Conservation (phyloP, 2,329 filamentous ascomycete genomes). For the Cercospora zeae-maydis region DNA sequence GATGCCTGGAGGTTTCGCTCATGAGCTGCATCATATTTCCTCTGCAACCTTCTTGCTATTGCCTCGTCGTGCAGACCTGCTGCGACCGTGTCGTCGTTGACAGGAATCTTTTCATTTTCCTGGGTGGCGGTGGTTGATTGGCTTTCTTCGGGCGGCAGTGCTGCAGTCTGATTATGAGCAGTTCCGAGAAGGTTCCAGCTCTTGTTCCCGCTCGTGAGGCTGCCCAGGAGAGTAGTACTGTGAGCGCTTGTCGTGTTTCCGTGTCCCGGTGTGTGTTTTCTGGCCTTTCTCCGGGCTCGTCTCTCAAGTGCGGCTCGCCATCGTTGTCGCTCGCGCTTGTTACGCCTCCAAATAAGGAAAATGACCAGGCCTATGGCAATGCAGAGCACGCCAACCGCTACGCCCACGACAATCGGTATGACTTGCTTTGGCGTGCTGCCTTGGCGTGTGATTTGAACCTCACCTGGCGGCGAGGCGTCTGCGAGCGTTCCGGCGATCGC, state of each 20-base stretch:
- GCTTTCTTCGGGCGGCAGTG: background rate
- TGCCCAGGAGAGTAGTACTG: conserved; percentile 10
- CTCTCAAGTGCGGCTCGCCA: conserved; percentile 7
- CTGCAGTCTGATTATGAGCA: background rate
- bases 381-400: background rate
- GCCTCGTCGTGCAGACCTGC: conserved; percentile 6
- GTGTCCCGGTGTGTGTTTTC: background rate
- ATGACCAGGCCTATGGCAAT: conserved; percentile 1
- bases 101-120: conserved; percentile 6
- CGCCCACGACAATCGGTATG: conserved; percentile 3
- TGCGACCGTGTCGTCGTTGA: conserved; percentile 5
- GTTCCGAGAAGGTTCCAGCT: conserved; percentile 3
- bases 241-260: background rate
- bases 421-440: background rate
- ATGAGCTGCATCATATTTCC: conserved; percentile 8
- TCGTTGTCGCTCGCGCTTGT: conserved; percentile 7
- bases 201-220: conserved; percentile 6
- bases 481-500: background rate
- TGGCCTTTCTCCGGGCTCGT: conserved; percentile 3
- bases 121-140: background rate
- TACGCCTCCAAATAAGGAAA: conserved; percentile 6
- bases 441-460: background rate
- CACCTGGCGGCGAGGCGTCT: background rate
- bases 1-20: conserved; percentile 2
- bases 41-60: conserved; percentile 5